Base-by-base conservation (phyloP, 2,329 filamentous ascomycete species). In the Dothidotthia symphoricarpi region DNA sequence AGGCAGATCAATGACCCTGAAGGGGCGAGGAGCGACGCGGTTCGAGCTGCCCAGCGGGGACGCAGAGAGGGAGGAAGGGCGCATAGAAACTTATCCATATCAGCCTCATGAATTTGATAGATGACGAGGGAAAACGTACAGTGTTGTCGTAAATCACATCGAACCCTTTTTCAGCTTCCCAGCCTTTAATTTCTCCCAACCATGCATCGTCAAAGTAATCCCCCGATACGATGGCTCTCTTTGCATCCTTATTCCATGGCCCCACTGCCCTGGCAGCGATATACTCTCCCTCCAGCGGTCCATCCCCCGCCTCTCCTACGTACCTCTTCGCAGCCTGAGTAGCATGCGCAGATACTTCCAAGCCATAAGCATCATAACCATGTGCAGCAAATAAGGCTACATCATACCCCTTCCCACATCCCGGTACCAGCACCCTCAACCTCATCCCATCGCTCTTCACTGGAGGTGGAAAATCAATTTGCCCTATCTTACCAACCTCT, bases 401-500 rank as follows among this genome's bases (percentile, higher is more conserved):
- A 68, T 95, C 89, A 58, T 93, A 85, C 4, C 88, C 89, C 31
- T 79, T 77, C 0, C 88, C 89, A 65, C 88, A 95, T 4, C 88
- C 88, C 0, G 88, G 86, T 0, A 95, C 84, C 7, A 94, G 71
- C 1, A 83, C 88, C 39, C 71, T 73, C 52, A 76, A 78, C 39
- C 64, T 69, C 54, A 17, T 65, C 38, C 57, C 55, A 19, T 53
- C 51, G 0, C 35, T 7, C 1, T 24, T 41, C 8, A 53, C 14
- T 2, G 57, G 35, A 3, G 60, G 56, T 2, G 43, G 35, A 1
- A 49, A 31, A 11, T 45, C 12, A 13, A 33, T n/a, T 10, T 24
- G 24, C 6, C 31, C 48, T 12, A 28, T 17, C 28, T 35, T 31
- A n/a, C 32, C 41, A 11, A 28, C 31, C 5, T 43, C 19, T 8